Conservation (phyloP, 2,329 filamentous ascomycete species). For the Fusarium domesticum region DNA sequence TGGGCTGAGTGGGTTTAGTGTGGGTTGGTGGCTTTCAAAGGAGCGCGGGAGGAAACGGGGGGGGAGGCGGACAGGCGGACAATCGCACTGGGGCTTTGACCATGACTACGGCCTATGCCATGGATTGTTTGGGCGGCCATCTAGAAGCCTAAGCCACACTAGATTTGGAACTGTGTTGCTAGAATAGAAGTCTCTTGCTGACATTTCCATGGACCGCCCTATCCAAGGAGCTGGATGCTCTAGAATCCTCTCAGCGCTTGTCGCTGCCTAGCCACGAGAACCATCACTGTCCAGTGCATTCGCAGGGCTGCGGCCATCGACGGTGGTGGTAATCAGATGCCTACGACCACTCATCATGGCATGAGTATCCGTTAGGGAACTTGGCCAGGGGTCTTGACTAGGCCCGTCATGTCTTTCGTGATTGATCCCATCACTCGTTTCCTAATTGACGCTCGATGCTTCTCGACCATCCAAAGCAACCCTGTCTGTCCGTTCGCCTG, state of each 20-base stretch:
- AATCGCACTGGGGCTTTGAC: conserved; percentile 19
- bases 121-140: conserved; percentile 17
- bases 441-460: conserved; percentile 6
- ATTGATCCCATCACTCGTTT: conserved; percentile 14
- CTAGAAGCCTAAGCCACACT: conserved; percentile 25
- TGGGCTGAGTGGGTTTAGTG: conserved; percentile 26
- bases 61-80: conserved; percentile 19
- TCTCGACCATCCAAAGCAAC: conserved; percentile 15
- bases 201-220: conserved; percentile 21
- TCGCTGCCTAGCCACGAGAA: conserved; percentile 24
- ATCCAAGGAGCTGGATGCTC: conserved; percentile 19
- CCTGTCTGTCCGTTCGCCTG: conserved; percentile 15
- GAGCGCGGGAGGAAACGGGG: conserved; percentile 22
- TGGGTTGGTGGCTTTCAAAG: conserved; percentile 19
- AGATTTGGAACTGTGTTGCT: conserved; percentile 10
- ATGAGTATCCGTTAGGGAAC: too few relatives aligned
- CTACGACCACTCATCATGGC: too few relatives aligned
- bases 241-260: conserved; percentile 18
- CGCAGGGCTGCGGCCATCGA: neutral
- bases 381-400: too few relatives aligned
- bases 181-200: conserved; percentile 12
- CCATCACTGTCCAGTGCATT: conserved; percentile 1
- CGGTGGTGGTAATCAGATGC: too few relatives aligned
- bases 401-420: too few relatives aligned
- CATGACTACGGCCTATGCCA: too few relatives aligned